Conservation (phyloP, 768 basidiomycete genomes). For the Leucocoprinus birnbaumii region DNA sequence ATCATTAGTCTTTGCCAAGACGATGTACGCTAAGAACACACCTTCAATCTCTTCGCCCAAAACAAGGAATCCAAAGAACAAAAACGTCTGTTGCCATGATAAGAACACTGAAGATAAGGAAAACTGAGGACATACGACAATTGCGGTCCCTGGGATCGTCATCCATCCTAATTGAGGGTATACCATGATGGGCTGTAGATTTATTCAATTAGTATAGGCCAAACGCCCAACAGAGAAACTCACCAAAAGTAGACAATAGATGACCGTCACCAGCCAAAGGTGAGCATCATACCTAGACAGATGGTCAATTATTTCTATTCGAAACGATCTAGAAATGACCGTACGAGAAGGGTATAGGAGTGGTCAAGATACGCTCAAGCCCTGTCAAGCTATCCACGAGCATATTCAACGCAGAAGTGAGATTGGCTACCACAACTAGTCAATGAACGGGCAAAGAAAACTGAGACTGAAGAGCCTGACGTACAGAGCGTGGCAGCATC, state of each 20-base stretch:
- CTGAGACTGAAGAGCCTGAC: constrained; percentile 17
- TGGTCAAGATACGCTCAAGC: constrained; percentile 70
- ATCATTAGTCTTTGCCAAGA: no score
- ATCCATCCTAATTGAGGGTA: constrained; percentile 50
- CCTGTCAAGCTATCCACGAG: constrained; percentile 67
- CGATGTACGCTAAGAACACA: constrained; percentile 35
- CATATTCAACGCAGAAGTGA: constrained; percentile 46
- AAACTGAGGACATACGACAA: constrained; percentile 34
- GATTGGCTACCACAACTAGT: constrained; percentile 30
- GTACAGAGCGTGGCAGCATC: constrained; percentile 64
- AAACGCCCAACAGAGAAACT: no score
- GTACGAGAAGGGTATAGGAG: constrained; percentile 75
- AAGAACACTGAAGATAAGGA: constrained; percentile 3
- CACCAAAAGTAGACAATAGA: neutral
- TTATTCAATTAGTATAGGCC: no score
- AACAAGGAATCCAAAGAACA: constrained; percentile 72
- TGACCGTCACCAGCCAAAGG: constrained; percentile 49
- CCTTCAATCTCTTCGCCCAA: constrained; percentile 76
- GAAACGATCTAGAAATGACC: constrained; percentile 14
- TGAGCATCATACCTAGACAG: constrained; percentile 60
- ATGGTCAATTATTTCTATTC: neutral
- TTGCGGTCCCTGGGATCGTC: constrained; percentile 60
- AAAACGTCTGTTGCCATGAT: constrained; percentile 43
- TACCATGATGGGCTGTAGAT: constrained; percentile 67
- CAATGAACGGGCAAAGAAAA: neutral